Base-by-base conservation (phyloP, 768 basidiomycete genomes). In the Boletus reticuloceps region DNA sequence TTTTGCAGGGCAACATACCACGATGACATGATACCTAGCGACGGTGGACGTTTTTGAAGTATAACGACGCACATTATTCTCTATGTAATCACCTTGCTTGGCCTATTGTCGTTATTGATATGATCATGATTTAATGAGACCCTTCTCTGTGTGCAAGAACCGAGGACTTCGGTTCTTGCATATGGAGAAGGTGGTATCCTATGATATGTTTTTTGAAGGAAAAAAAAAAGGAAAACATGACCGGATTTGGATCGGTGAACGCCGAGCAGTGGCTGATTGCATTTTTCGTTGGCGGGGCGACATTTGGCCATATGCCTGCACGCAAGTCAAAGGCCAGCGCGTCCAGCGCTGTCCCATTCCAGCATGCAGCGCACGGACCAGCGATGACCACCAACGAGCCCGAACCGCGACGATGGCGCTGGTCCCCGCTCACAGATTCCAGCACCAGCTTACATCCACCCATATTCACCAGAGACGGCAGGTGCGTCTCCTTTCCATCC, bases 391-490 rank as follows among this genome's bases (percentile, higher is more conserved):
- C 45, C 41, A 43, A 13, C 47, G 31, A 49, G 36, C n/a, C 50
- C 10, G 48, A 56, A 19, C 54, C 55, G 11, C 66, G 63, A 55
- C 59, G 38, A 61, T 73, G 72, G 88, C 72, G 81, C 50, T 92
- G 90, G 90, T 76, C 79, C 53, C 78, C 82, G 46, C 75, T 94
- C 54, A 83, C 89, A 38, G 88, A 91, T 71, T 78, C 84, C 11
- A 79, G 78, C 50, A 79, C 82, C 42, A 88, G 80, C 60, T 80
- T 75, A 58, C 78, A 80, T 38, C 81, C 90, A 6, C 87, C 91
- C 37, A 74, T 94, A 58, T 94, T 94, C 71, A 92, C 93, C 29
- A 88, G 80, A 69, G 94, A 98, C 72, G 91, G 91, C 73, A 86
- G 85, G 94, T 94, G 67, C 56, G 75, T 65, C 47, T 41, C 44